A percentile compares a stretch with the other conserved stretches of the same genome.
Evolutionary conservation across 768 basidiomycete species (phyloP).

Genomic region (Dictyophora rubrovolvata): DNA sequence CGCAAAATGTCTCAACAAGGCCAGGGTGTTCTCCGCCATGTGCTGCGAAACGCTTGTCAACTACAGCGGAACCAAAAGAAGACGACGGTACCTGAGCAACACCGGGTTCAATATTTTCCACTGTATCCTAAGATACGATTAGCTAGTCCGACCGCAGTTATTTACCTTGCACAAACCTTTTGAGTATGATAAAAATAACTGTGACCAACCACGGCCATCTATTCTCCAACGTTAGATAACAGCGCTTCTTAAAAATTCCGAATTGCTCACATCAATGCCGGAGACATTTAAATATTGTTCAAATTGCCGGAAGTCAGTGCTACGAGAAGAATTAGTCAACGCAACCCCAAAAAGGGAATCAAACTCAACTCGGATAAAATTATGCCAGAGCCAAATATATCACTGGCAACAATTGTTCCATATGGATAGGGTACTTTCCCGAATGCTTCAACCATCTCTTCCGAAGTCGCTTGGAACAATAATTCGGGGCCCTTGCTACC

Average conservation of each 20-base stretch:
- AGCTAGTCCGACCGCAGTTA: constrained; percentile 6
- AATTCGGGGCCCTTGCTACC: constrained; percentile 82
- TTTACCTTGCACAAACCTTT: constrained; percentile 38
- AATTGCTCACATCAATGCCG: constrained; percentile 66
- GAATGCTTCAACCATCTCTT: constrained; percentile 91
- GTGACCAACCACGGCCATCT: constrained; percentile 89
- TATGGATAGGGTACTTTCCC: constrained; percentile 80
- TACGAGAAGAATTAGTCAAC: constrained; percentile 20
- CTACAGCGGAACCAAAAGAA: background rate
- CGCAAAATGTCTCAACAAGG: constrained; percentile 66
- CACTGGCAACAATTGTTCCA: constrained; percentile 83
- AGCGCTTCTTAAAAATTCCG: background rate
- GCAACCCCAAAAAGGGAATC: background rate
- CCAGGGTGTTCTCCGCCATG: constrained; percentile 83
- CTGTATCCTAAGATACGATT: constrained; percentile 41
- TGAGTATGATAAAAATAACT: constrained; percentile 93
- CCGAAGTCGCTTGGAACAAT: constrained; percentile 91
- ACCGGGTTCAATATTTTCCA: constrained; percentile 77
- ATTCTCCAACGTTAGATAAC: background rate
- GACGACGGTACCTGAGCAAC: constrained; percentile 42
- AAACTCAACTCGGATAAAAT: constrained; percentile 72
- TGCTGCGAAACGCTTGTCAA: constrained; percentile 35
- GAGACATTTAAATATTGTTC: constrained; percentile 83
- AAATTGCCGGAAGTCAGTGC: constrained; percentile 94
- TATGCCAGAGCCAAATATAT: constrained; percentile 86